Evolutionary conservation across 1,284 basidiomycete genomes (phyloP).

Genomic region (Amylostereum areolatum): DNA sequence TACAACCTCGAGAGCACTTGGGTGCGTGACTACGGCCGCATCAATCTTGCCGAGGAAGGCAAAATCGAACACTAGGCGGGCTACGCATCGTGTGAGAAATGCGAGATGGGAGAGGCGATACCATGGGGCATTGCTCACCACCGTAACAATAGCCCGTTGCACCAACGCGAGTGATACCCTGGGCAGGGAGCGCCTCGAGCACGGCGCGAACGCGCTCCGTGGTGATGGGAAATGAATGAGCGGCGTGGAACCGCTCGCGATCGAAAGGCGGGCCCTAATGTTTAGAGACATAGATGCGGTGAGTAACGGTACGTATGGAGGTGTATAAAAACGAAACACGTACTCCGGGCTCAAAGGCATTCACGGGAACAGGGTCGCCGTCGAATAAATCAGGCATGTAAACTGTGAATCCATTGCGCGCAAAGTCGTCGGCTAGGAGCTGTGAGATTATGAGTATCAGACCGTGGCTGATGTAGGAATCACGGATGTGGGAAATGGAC

Average conservation of each 20-base stretch:
- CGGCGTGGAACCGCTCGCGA: background rate
- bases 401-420: conserved; percentile 45
- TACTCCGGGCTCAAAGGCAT: background rate
- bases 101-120: background rate
- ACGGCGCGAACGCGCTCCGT: background rate
- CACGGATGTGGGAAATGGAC: background rate
- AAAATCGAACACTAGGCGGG: background rate
- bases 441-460: conserved; percentile 8
- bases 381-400: conserved; percentile 40
- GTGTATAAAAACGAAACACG: background rate
- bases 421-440: conserved; percentile 48
- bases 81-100: background rate
- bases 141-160: conserved; percentile 1
- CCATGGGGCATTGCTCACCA: background rate
- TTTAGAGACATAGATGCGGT: background rate
- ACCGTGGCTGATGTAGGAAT: background rate
- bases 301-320: background rate
- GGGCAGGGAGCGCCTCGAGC: background rate
- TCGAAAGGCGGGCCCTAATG: too few relatives aligned
- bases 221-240: background rate
- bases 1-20: background rate
- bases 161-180: background rate
- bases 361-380: conserved; percentile 30
- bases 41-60: background rate
- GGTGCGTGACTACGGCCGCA: background rate